These are phyloP conservation scores for Puccinia triticina DNA, from an alignment of 1,284 basidiomycete species.

Conservation along the genomic window DNA sequence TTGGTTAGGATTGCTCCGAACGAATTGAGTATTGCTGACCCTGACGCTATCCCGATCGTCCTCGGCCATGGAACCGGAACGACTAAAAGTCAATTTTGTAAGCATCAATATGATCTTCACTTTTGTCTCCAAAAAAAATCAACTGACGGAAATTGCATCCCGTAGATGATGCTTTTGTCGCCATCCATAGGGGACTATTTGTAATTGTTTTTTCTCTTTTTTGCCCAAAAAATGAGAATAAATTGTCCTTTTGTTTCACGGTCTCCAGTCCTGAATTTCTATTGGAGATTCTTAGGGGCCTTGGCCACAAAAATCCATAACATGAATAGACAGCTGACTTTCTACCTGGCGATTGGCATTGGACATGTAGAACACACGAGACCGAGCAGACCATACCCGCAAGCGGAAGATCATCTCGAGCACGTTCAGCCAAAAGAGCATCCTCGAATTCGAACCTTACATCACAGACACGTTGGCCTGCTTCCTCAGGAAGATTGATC, in stretches of 20 bases:
- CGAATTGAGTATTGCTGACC: slow-evolving; percentile 79
- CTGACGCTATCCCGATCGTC: slow-evolving; percentile 68
- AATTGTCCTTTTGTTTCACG: too few species aligned
- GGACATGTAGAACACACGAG: slow-evolving; percentile 76
- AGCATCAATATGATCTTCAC: slow-evolving; percentile 63
- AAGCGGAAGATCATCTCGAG: slow-evolving; percentile 87
- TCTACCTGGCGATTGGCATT: neutral
- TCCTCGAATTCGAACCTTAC: slow-evolving; percentile 73
- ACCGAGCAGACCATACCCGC: slow-evolving; percentile 77
- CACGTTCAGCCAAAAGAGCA: slow-evolving; percentile 78
- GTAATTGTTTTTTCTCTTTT: slow-evolving; percentile 31
- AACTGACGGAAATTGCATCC: too few species aligned
- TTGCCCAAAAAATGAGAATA: too few species aligned
- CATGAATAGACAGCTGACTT: neutral
- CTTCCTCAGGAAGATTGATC: slow-evolving; percentile 77
- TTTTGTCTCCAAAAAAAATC: slow-evolving; percentile 71
- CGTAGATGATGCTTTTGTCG: slow-evolving; percentile 74
- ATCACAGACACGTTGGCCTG: slow-evolving; percentile 70
- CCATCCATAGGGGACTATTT: slow-evolving; percentile 66
- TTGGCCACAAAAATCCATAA: too few species aligned
- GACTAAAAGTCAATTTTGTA: slow-evolving; percentile 65
- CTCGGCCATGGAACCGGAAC: slow-evolving; percentile 52
- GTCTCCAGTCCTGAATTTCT: neutral
- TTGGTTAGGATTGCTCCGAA: slow-evolving; percentile 85
- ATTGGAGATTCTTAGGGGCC: neutral